Evolutionary conservation across 164 flowering plant species (phyloP), one percentile per base, ranked within the genome.

Genomic region (Sextonia rubra): DNA sequence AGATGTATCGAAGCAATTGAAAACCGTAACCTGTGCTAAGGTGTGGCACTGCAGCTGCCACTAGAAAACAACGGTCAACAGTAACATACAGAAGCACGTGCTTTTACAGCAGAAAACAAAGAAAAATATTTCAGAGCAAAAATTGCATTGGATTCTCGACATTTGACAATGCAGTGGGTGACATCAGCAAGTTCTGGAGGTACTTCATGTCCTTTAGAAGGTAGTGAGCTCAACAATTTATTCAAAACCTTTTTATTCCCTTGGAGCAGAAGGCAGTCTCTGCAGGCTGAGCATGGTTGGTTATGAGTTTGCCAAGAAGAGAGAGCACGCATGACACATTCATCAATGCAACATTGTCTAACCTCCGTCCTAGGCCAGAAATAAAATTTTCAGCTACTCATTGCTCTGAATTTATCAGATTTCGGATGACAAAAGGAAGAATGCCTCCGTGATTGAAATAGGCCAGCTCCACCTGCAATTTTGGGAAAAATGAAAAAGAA

Each of bases 361-460:
- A 24, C n/a, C 17, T 66, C 23, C 69, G 6, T 66, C 23, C 69
- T 8, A 37, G 48, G 18, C 11, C 12, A 24, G 9, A 14, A 20
- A 44, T n/a, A n/a, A 60, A 71, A 71, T 23, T 37, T 37, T 62
- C 49, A 20, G 17, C 15, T 24, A 27, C 47, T 69, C 62, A 72
- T 27, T 73, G 64, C 32, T 72, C 18, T 18, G 76, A 52, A 56
- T 81, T 85, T 27, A 49, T 81, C 77, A 89, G 72, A 66, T 85
- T 83, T 30, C 98, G 77, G 62, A 94, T 83, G 68, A 92, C 98
- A 69, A 87, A 94, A 1, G 88, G 98, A 71, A 94, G 97, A 71
- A 94, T 94, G 56, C 97, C 97, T 71, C 98, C 97, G 60, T 92
- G 86, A 65, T 94, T 77, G 78, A 88, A 94, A 74, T 94, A 94